Conservation (phyloP, 148 eudicot species). For the Hydrangea macrophylla region DNA sequence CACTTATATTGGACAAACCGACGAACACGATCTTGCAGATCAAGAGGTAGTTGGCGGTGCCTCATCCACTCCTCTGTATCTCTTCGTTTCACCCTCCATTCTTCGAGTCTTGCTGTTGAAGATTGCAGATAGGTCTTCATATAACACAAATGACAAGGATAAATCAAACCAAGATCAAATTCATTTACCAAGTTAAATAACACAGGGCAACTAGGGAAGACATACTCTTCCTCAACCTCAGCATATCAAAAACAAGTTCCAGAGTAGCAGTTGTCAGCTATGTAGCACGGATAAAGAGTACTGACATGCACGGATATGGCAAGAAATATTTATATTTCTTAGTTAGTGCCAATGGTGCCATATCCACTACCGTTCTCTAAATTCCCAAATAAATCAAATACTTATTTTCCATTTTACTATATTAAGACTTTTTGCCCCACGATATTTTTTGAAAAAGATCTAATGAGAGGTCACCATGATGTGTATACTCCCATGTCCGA, state of each 20-base stretch:
- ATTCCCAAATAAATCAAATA: too few species aligned
- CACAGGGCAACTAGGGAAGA: not conserved
- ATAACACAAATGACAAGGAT: not conserved
- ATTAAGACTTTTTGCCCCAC: too few species aligned
- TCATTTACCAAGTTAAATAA: not conserved
- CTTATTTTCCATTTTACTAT: too few species aligned
- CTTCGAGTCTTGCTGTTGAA: conserved; percentile 71
- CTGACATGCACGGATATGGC: too few species aligned
- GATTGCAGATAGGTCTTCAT: conserved; percentile 70
- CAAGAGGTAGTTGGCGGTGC: conserved; percentile 80
- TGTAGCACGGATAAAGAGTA: too few species aligned
- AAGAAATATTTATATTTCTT: too few species aligned
- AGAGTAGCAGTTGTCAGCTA: not conserved
- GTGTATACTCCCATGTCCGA: too few species aligned
- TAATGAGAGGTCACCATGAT: too few species aligned
- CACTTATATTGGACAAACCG: conserved; percentile 88
- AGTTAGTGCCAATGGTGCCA: too few species aligned
- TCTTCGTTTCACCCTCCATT: conserved; percentile 76
- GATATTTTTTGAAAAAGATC: too few species aligned
- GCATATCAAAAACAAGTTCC: not conserved
- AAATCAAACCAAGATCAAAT: not conserved
- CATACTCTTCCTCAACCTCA: not conserved
- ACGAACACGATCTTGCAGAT: conserved; percentile 76
- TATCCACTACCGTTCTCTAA: too few species aligned
- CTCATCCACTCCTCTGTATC: conserved; percentile 97